These are phyloP conservation scores for Paspalum notatum DNA, from an alignment of 176 grass and related monocot species.

Conservation along the genomic window DNA sequence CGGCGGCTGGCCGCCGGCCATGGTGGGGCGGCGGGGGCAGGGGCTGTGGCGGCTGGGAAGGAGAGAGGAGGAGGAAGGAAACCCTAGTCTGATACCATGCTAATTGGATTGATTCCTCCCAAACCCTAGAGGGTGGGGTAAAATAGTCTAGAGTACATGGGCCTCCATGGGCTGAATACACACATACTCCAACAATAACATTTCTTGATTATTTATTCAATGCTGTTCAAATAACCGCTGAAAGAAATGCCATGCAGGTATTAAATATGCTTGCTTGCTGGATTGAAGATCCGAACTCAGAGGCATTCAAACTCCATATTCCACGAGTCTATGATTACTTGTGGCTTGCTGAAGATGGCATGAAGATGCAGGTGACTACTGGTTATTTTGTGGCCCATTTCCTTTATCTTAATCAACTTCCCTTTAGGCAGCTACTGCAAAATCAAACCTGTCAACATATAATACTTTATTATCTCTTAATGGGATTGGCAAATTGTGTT, in stretches of 20 bases:
- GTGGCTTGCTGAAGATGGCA: conserved; percentile 98
- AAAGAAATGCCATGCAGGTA: conserved; percentile 52
- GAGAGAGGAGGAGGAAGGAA: no score
- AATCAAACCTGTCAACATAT: conserved; percentile 5
- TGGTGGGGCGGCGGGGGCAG: no score
- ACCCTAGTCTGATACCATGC: no score
- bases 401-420: not conserved
- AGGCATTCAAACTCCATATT: conserved; percentile 88
- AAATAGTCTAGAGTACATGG: no score
- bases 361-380: conserved; percentile 87
- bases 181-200: no score
- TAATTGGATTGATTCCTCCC: no score
- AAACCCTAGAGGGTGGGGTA: no score
- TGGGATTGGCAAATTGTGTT: conserved; percentile 29
- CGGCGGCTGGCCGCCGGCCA: no score
- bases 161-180: no score
- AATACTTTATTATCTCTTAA: conserved; percentile 26
- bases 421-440: not conserved
- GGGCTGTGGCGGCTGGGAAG: no score
- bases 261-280: conserved; percentile 98
- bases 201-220: not conserved
- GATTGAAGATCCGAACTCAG: conserved; percentile 93
- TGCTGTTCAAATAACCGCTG: not conserved
- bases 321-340: conserved; percentile 80
- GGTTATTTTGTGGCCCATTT: conserved; percentile 26